Conservation (phyloP, 1,139 yeast genomes). For the Protomyces inundatus region DNA sequence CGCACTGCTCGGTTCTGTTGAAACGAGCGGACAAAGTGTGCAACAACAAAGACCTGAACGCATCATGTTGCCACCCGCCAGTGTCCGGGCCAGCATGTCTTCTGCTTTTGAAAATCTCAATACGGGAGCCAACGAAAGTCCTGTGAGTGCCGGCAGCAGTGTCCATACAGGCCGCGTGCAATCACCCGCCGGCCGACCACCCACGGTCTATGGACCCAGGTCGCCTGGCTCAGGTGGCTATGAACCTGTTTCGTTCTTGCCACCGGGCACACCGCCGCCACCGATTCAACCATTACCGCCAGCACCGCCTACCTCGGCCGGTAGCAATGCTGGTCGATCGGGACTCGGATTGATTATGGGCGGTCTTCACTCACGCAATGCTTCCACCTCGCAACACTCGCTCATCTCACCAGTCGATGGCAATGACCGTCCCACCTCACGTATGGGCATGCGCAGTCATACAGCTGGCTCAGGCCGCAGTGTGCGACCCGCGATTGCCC, state of each 20-base stretch:
- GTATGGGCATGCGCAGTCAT: neutral
- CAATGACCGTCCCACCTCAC: neutral
- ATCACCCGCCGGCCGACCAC: conserved; percentile 2
- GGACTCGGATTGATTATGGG: neutral
- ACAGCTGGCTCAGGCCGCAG: neutral
- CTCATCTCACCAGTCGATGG: neutral
- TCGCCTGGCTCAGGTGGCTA: neutral
- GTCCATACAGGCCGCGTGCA: neutral
- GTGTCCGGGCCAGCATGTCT: conserved; percentile 14
- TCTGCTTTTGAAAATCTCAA: conserved; percentile 13
- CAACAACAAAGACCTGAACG: conserved; percentile 1
- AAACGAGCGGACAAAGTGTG: too few relatives aligned
- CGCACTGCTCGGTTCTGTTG: neutral
- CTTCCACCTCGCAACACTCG: neutral
- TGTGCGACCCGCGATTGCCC: conserved; percentile 7
- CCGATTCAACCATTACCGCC: conserved; percentile 23
- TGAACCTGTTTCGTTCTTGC: neutral
- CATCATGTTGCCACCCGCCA: conserved; percentile 15
- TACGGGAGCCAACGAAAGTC: neutral
- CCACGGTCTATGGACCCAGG: neutral
- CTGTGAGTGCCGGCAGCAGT: neutral
- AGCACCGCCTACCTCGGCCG: neutral
- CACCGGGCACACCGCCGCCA: conserved; percentile 10
- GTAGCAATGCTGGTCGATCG: neutral
- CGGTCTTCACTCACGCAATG: neutral